Base-by-base conservation (phyloP, 1,284 basidiomycete genomes). In the Rhodotorula glutinis region DNA sequence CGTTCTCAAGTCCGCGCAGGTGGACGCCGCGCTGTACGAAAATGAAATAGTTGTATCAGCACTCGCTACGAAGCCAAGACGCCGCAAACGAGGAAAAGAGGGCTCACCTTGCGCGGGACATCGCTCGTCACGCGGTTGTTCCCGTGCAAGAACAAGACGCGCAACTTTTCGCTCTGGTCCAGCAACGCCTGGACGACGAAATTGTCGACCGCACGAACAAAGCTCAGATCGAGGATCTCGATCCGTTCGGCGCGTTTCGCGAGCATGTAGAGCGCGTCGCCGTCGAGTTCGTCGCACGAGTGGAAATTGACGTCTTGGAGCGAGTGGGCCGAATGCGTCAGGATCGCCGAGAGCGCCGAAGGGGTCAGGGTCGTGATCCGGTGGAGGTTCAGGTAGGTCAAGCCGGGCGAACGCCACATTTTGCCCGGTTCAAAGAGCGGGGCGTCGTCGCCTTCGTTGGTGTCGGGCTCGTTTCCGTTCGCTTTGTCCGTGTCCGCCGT, bases 171-270 rank as follows among this genome's bases (percentile, higher is more conserved):
- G n/a, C 76, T 61, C 16, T 69, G 66, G 23, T 89, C 86, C 70
- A 92, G 77, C 74, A 92, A 80, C 27, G 79, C 82, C 77, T 90
- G 88, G 67, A 98, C 79, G 2, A 89, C 82, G 75, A 88, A 92
- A 78, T 98, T 90, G 72, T 94, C 89, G 41, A 91, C 83, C 46
- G 85, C 83, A 52, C 95, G 81, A 72, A 93, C 94, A 84, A 91
- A 98, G 2, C 92, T 88, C 10, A 96, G 78, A 75, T 98, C 91
- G 44, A 98, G 75, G 75, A 81, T 82, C 70, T 79, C 80, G 72
- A 97, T 75, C 30, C 82, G 79, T 7, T 75, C 77, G 25, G 84
- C 85, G 1, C 75, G 73, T 46, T 79, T 77, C 0, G 83, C 84
- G 41, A 95, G 82, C 49, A 73, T 73, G 55, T 3, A 2, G 96